Percentiles rank a stretch among this genome's conserved stretches.
Evolutionary conservation across 495 filamentous ascomycete species (phyloP).

Genomic region (Neurospora sp.): DNA sequence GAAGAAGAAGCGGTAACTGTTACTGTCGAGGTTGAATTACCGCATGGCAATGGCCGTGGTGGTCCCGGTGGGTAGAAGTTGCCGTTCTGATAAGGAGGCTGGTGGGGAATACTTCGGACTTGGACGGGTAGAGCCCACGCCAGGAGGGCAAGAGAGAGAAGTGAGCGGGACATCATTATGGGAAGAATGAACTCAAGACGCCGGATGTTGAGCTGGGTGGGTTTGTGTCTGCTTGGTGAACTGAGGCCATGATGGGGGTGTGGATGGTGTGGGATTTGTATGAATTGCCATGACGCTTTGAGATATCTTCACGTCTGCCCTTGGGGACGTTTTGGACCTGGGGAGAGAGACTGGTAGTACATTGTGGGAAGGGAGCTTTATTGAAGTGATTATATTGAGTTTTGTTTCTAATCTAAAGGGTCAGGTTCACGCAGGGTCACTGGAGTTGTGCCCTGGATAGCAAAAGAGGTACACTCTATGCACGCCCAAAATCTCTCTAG

Average conservation of each 20-base stretch:
- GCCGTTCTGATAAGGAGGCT: background rate
- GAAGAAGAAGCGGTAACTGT: background rate
- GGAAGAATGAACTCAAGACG: background rate
- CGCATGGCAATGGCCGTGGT: background rate
- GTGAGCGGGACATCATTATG: background rate
- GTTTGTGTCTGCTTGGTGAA: background rate
- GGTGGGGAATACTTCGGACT: background rate
- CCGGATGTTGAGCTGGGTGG: background rate
- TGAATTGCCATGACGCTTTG: background rate
- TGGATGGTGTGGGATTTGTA: background rate
- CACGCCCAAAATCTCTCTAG: too few species aligned
- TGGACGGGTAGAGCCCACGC: background rate
- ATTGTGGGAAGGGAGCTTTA: background rate
- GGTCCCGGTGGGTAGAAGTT: background rate
- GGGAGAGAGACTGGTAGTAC: background rate
- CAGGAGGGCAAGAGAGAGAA: background rate
- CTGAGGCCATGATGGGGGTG: background rate
- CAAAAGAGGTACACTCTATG: background rate
- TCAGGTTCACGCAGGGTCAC: background rate
- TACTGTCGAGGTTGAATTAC: conserved; percentile 1
- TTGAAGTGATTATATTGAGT: background rate
- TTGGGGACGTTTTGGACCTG: background rate
- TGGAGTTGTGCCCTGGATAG: background rate
- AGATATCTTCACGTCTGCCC: background rate
- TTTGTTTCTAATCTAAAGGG: background rate